Evolutionary conservation across 2,329 filamentous ascomycete genomes (phyloP).

Genomic region (Catunica adiposa): DNA sequence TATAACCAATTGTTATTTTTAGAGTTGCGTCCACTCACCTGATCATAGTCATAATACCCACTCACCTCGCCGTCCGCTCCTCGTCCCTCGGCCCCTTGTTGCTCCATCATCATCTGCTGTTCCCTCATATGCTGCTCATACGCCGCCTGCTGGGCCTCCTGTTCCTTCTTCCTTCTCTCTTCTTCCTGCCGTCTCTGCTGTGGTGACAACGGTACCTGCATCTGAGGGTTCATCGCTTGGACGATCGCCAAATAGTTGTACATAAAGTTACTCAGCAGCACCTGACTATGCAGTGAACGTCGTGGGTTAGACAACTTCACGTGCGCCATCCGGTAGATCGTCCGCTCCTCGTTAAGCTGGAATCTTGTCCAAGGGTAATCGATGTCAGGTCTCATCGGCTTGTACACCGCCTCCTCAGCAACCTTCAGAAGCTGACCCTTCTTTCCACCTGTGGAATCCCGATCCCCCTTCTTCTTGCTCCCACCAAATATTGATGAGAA

Average conservation of each 20-base stretch:
- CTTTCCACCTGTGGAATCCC: conserved; percentile 40
- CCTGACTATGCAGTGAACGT: conserved; percentile 80
- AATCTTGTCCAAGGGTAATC: conserved; percentile 96
- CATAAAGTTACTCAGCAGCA: conserved; percentile 97
- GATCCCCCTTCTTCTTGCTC: conserved; percentile 70
- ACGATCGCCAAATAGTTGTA: conserved; percentile 98
- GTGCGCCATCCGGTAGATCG: conserved; percentile 96
- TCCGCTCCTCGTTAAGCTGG: conserved; percentile 84
- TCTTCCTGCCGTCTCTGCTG: conserved; percentile 50
- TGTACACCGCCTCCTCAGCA: conserved; percentile 62
- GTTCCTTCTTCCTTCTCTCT: conserved; percentile 33
- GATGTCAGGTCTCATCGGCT: conserved; percentile 64
- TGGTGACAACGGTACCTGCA: conserved; percentile 72
- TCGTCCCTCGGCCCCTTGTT: conserved; percentile 25
- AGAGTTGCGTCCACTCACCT: conserved; percentile 24
- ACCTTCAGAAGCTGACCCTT: conserved; percentile 58
- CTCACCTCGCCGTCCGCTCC: conserved; percentile 24
- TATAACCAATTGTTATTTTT: conserved; percentile 1
- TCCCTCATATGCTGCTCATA: conserved; percentile 30
- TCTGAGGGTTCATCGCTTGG: conserved; percentile 94
- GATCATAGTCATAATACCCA: conserved; percentile 37
- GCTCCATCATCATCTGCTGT: conserved; percentile 29
- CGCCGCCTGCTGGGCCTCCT: conserved; percentile 32
- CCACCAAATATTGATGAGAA: conserved; percentile 88
- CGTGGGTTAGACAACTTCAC: conserved; percentile 97